Percentiles rank a stretch among this genome's conserved stretches.
phyloP scores from a whole-genome alignment of 768 basidiomycete species.

The Russula sp. region DNA sequence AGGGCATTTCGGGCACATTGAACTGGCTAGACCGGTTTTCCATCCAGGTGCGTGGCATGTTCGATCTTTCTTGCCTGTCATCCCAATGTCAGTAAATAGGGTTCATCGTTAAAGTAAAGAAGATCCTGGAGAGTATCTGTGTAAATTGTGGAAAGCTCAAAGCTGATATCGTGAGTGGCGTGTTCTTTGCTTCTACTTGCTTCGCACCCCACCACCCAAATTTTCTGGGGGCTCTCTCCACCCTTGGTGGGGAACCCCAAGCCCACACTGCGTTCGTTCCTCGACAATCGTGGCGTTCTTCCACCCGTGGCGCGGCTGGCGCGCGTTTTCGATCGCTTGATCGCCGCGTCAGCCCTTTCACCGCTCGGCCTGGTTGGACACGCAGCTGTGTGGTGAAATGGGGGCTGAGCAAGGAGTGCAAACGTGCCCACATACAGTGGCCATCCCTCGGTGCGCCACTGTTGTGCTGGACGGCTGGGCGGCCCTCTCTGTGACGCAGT shows the following conservation, averaged over 20 bases:
- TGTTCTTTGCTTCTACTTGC: slow-evolving; percentile 79
- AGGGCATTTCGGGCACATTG: slow-evolving; percentile 98
- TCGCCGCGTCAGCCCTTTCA: slow-evolving; percentile 72
- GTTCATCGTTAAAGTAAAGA: slow-evolving; percentile 98
- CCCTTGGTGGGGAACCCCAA: slow-evolving; percentile 87
- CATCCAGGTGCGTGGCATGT: slow-evolving; percentile 69
- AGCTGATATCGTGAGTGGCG: slow-evolving; percentile 90
- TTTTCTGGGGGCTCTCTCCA: slow-evolving; percentile 99
- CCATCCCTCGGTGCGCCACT: slow-evolving; percentile 36
- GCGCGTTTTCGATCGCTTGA: slow-evolving; percentile 95
- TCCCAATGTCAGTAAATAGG: slow-evolving; percentile 39
- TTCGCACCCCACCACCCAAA: slow-evolving; percentile 89
- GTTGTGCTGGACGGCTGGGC: slow-evolving; percentile 40
- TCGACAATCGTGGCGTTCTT: slow-evolving; percentile 81
- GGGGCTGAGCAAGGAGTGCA: slow-evolving; percentile 97
- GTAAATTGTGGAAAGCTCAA: slow-evolving; percentile 98
- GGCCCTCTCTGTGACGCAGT: slow-evolving; percentile 70
- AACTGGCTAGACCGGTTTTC: slow-evolving; percentile 93
- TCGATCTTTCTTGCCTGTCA: neutral
- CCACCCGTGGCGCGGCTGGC: slow-evolving; percentile 65
- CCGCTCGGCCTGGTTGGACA: slow-evolving; percentile 77
- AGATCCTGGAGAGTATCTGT: slow-evolving; percentile 98
- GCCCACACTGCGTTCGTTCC: slow-evolving; percentile 74
- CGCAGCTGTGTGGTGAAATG: slow-evolving; percentile 91
- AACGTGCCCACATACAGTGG: slow-evolving; percentile 32